phyloP scores from a whole-genome alignment of 352 stramenopile genomes.

The Globisporangium sylvaticum region DNA sequence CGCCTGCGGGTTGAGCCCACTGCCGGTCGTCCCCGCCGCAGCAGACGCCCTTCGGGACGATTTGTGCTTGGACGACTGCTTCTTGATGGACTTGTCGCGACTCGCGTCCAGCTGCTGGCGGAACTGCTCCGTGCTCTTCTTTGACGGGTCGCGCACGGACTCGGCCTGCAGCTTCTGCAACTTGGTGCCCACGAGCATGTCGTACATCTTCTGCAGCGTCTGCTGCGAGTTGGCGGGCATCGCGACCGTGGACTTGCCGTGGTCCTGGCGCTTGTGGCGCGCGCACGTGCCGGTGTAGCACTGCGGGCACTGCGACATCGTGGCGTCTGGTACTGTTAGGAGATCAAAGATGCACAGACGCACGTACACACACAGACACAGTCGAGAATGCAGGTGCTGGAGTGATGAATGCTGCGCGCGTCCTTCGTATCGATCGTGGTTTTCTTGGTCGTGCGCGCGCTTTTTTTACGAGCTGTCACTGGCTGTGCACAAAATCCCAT shows the following conservation, averaged over 20 bases:
- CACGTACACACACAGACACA: not conserved
- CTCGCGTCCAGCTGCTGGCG: constrained; percentile 63
- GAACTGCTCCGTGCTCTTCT: constrained; percentile 41
- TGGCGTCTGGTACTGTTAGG: not conserved
- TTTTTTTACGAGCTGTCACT: not conserved
- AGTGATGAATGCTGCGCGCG: not conserved
- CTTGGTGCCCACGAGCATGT: constrained; percentile 63
- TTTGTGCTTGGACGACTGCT: constrained; percentile 35
- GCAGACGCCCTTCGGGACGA: constrained; percentile 18
- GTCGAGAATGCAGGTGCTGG: not conserved
- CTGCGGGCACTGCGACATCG: constrained; percentile 73
- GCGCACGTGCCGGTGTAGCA: constrained; percentile 78
- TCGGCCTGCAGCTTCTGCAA: constrained; percentile 70
- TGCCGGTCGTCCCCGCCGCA: constrained; percentile 21
- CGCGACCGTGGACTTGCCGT: constrained; percentile 47
- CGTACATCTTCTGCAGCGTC: constrained; percentile 78
- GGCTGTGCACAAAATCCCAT: not conserved
- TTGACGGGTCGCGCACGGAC: constrained; percentile 33
- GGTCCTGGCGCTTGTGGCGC: constrained; percentile 55
- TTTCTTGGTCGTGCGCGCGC: not conserved
- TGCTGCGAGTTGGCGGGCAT: constrained; percentile 46
- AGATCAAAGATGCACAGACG: not conserved
- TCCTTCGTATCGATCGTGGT: not conserved
- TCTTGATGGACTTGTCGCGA: constrained; percentile 57
- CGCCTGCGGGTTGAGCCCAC: constrained; percentile 67